Percentiles rank a stretch among this genome's conserved stretches.
These are phyloP conservation scores for Ophiocordyceps camponoti-floridani DNA, from an alignment of 2,329 filamentous ascomycete genomes.

Conservation along the genomic window DNA sequence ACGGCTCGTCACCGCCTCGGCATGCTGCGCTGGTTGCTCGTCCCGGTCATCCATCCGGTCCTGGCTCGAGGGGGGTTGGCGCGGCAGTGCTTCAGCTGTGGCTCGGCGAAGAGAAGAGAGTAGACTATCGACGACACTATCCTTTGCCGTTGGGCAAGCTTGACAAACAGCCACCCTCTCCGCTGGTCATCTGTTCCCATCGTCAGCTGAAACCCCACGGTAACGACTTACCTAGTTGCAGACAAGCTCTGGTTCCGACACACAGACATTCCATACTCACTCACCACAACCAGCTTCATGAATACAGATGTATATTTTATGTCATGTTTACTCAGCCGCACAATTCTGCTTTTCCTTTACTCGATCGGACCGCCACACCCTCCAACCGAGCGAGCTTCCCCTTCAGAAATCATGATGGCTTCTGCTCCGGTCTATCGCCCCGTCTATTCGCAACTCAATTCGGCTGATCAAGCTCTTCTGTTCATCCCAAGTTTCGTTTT, in stretches of 20 bases:
- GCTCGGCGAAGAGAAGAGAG: too few relatives aligned
- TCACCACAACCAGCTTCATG: too few relatives aligned
- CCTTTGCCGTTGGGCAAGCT: too few relatives aligned
- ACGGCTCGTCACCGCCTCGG: not conserved
- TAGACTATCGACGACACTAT: too few relatives aligned
- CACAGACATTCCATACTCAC: too few relatives aligned
- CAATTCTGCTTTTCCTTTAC: not conserved
- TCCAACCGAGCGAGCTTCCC: not conserved
- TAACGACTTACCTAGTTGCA: too few relatives aligned
- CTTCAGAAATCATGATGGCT: not conserved
- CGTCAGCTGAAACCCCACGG: too few relatives aligned
- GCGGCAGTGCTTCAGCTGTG: not conserved
- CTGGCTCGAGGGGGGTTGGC: not conserved
- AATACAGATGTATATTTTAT: not conserved
- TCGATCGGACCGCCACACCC: not conserved
- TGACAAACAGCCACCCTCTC: too few relatives aligned
- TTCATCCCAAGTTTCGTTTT: not conserved
- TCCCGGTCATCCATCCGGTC: not conserved
- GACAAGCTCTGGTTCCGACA: too few relatives aligned
- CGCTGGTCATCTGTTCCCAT: too few relatives aligned
- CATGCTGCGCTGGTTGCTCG: not conserved
- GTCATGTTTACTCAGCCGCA: not conserved
- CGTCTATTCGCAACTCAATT: not conserved
- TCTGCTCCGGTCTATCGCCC: not conserved
- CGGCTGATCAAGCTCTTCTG: not conserved